A percentile compares a stretch with the other conserved stretches of the same genome.
Conservation (phyloP, 2,329 filamentous ascomycete genomes). For the Claviceps pusilla region DNA sequence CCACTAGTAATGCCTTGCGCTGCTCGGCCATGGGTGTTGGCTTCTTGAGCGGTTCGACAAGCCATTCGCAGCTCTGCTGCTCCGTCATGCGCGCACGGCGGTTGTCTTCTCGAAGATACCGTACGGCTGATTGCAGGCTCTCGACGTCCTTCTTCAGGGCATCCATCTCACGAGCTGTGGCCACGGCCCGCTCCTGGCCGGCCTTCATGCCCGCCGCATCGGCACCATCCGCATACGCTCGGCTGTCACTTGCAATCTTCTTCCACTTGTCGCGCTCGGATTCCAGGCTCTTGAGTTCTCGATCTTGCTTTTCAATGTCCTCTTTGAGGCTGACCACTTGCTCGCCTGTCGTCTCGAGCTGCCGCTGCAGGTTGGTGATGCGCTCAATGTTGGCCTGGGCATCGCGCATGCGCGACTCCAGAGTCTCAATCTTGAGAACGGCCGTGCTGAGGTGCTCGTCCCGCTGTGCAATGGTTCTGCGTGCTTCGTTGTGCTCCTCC, state of each 20-base stretch:
- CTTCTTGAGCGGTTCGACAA: constrained; percentile 42
- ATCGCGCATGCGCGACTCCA: constrained; percentile 76
- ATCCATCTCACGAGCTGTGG: constrained; percentile 59
- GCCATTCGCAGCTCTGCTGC: constrained; percentile 43
- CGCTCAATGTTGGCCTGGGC: constrained; percentile 60
- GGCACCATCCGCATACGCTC: constrained; percentile 38
- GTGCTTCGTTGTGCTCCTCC: constrained; percentile 65
- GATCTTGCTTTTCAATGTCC: constrained; percentile 51
- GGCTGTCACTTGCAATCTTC: constrained; percentile 50
- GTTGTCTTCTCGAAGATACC: constrained; percentile 54
- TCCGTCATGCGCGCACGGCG: constrained; percentile 43
- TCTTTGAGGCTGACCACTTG: constrained; percentile 40
- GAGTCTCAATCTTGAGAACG: constrained; percentile 82
- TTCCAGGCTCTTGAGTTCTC: constrained; percentile 49
- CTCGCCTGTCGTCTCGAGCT: constrained; percentile 38
- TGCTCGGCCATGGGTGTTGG: constrained; percentile 30
- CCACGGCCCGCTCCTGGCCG: constrained; percentile 51
- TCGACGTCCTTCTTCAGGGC: constrained; percentile 53
- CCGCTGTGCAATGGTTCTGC: constrained; percentile 53
- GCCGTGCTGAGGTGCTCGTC: constrained; percentile 77
- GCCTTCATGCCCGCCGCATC: constrained; percentile 37
- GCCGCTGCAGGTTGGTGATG: constrained; percentile 49
- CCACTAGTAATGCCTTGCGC: constrained; percentile 34
- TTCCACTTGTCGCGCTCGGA: constrained; percentile 56
- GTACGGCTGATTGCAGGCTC: constrained; percentile 47